Conservation (phyloP, 2,329 filamentous ascomycete species). For the Fusarium papillatum region DNA sequence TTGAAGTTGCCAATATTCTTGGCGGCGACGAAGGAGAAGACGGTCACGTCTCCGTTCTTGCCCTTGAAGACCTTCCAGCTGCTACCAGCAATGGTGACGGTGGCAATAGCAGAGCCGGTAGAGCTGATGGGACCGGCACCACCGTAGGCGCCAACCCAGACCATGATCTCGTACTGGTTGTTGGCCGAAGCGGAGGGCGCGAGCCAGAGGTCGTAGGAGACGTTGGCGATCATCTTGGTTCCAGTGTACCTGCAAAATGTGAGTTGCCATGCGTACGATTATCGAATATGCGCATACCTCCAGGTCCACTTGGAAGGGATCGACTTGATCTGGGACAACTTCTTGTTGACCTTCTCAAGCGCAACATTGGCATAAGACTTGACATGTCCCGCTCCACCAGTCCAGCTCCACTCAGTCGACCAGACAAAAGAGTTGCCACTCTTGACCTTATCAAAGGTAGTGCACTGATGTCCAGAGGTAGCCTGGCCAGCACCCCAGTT, state of each 20-base stretch:
- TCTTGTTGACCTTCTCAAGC: conserved; percentile 48
- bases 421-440: conserved; percentile 51
- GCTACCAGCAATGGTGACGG: conserved; percentile 64
- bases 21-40: conserved; percentile 66
- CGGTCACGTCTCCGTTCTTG: conserved; percentile 67
- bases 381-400: conserved; percentile 51
- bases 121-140: conserved; percentile 67
- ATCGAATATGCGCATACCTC: conserved; percentile 5
- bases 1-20: conserved; percentile 63
- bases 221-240: conserved; percentile 60
- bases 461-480: conserved; percentile 56
- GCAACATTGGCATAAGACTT: conserved; percentile 60
- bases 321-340: conserved; percentile 48
- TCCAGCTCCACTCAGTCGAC: conserved; percentile 57
- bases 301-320: conserved; percentile 51
- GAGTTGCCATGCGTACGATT: fast-evolving
- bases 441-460: conserved; percentile 50
- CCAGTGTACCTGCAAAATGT: conserved; percentile 43
- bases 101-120: conserved; percentile 43
- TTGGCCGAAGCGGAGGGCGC: conserved; percentile 55
- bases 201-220: conserved; percentile 73
- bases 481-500: conserved; percentile 58
- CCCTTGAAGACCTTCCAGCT: conserved; percentile 71
- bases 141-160: conserved; percentile 71
- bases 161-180: conserved; percentile 73